Conservation (phyloP, 1,284 basidiomycete species). For the Pisolithus thermaeus region DNA sequence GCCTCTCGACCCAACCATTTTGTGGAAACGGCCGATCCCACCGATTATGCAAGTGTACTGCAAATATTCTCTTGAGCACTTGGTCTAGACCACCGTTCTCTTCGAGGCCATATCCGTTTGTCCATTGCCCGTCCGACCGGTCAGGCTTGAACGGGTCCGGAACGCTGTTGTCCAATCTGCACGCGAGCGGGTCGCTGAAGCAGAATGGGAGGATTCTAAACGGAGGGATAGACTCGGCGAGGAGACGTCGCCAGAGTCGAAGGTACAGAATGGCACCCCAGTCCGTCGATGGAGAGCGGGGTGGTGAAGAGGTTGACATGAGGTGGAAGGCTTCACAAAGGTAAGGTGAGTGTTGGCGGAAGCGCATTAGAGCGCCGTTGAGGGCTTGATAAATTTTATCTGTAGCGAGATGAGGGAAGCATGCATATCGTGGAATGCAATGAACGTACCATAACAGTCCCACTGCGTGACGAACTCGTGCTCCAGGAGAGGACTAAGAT, state of each 20-base stretch:
- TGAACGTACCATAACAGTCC: constrained; percentile 85
- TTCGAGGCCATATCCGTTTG: constrained; percentile 49
- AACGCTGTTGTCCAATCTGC: constrained; percentile 83
- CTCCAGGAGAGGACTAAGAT: constrained; percentile 77
- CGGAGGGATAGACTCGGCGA: constrained; percentile 66
- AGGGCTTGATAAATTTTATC: constrained; percentile 84
- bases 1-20: constrained; percentile 75
- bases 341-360: constrained; percentile 82
- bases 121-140: constrained; percentile 50
- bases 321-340: constrained; percentile 92
- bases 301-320: constrained; percentile 71
- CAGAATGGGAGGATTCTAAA: constrained; percentile 92
- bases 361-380: constrained; percentile 93
- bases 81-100: constrained; percentile 63
- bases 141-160: constrained; percentile 83
- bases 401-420: constrained; percentile 22
- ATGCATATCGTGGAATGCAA: background rate
- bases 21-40: constrained; percentile 80
- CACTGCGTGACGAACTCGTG: constrained; percentile 94
- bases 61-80: constrained; percentile 70
- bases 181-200: constrained; percentile 85
- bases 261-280: constrained; percentile 90
- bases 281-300: constrained; percentile 75
- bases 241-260: constrained; percentile 79
- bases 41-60: constrained; percentile 89